These are phyloP conservation scores for Saccharomyces pastorianus DNA, from an alignment of 1,139 yeast species.

Conservation along the genomic window DNA sequence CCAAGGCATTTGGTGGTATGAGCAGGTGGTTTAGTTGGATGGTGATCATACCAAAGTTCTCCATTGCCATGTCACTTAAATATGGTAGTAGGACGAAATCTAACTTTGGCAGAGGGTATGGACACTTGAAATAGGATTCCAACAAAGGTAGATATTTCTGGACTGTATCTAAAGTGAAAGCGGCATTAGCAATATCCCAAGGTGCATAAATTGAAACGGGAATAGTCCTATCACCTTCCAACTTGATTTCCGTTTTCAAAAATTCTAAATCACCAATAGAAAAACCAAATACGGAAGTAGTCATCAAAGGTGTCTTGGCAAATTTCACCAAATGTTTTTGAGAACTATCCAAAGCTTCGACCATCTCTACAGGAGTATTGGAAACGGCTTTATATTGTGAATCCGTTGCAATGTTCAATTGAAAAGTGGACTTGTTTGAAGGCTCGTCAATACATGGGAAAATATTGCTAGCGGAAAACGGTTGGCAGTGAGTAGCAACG, in stretches of 20 bases:
- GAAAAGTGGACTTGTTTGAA: constrained; percentile 43
- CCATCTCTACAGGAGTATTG: constrained; percentile 27
- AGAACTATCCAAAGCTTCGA: constrained; percentile 15
- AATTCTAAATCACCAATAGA: constrained; percentile 56
- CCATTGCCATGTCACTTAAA: constrained; percentile 71
- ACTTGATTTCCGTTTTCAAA: constrained; percentile 33
- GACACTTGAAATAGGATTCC: constrained; percentile 36
- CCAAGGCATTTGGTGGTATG: constrained; percentile 32
- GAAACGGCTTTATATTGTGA: neutral
- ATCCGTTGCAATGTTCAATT: constrained; percentile 34
- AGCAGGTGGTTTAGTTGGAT: constrained; percentile 47
- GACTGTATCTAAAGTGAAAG: constrained; percentile 41
- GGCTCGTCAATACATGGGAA: constrained; percentile 65
- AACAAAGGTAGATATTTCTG: constrained; percentile 41
- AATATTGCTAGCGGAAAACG: constrained; percentile 50
- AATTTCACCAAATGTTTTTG: constrained; percentile 36
- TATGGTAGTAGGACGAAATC: constrained; percentile 64
- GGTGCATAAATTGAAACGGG: constrained; percentile 51
- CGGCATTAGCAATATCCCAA: constrained; percentile 40
- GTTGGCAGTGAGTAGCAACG: constrained; percentile 65
- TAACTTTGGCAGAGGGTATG: constrained; percentile 52
- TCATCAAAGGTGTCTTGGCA: constrained; percentile 47
- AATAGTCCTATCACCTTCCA: constrained; percentile 23
- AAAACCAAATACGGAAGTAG: constrained; percentile 58
- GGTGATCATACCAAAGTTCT: constrained; percentile 63